Evolutionary conservation across 805 yeast genomes (phyloP), one percentile per base, ranked within the genome.

Genomic region (Starmerella lactis-condensi): DNA sequence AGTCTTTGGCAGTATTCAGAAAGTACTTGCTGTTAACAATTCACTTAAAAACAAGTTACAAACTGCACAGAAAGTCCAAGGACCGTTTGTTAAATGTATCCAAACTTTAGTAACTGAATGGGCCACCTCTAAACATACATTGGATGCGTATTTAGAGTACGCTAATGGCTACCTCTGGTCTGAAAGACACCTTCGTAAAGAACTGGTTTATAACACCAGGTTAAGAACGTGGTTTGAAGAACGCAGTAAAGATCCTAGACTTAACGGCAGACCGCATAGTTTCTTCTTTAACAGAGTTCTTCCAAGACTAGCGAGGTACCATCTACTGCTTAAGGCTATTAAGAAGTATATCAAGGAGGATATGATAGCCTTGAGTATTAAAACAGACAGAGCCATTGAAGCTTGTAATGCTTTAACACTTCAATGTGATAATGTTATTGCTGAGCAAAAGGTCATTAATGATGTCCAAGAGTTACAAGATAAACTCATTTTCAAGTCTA

Each of bases 361-460:
- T 55, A 60, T 4, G 58, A 67, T 29, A 62, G 65, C 6, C 82
- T 6, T 5, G 36, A 31, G 17, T 10, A 20, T 6, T 24, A 23
- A 7, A 9, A 24, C 3, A 9, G 5, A 60, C 2, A 57, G 64
- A 30, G 75, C 78, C 0, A 58, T 72, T 6, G 61, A 56, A 1
- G 68, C 64, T 10, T 64, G 75, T 11, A 67, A 62, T 31, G 56
- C 53, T 6, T 53, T 76, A n/a, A 69, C 74, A 4, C 41, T 57
- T 10, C 65, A 60, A 30, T 76, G 75, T 24, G 73, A 78, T 47
- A 64, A 63, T 24, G 64, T 64, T 46, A 71, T 74, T 39, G 74
- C 64, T 6, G 57, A 57, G 28, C 75, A 77, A 1, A 69, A 72
- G 33, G 72, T 69, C 37, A 54, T 60, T 12, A 62, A 72, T 39